Percentiles rank a stretch among this genome's conserved stretches.
Evolutionary conservation across 441 rosid species (phyloP).

Genomic region (Viola pubescens): DNA sequence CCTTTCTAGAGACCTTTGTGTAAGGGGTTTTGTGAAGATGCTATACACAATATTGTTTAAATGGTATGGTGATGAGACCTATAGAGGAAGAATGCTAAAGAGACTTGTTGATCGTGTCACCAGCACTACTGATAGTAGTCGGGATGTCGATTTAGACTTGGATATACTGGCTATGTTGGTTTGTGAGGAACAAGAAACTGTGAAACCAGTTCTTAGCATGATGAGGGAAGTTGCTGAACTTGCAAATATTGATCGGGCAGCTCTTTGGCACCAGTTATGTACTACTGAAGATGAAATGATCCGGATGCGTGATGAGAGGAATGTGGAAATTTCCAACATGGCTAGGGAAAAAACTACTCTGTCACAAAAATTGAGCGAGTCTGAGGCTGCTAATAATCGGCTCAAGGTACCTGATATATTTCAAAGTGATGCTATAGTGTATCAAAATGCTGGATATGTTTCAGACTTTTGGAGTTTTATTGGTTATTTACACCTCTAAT

Average conservation of each 20-base stretch:
- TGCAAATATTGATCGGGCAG: slow-evolving; percentile 90
- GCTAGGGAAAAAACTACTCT: slow-evolving; percentile 53
- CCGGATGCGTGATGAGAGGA: slow-evolving; percentile 61
- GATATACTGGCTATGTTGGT: slow-evolving; percentile 78
- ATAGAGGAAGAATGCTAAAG: slow-evolving; percentile 70
- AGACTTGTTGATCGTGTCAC: slow-evolving; percentile 84
- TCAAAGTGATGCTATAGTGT: slow-evolving; percentile 14
- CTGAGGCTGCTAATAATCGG: slow-evolving; percentile 62
- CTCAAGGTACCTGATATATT: slow-evolving; percentile 60
- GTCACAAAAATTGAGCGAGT: slow-evolving; percentile 65
- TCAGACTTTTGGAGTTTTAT: slow-evolving; percentile 8
- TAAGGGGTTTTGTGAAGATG: slow-evolving; percentile 80
- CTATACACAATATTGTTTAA: slow-evolving; percentile 76
- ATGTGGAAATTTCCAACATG: slow-evolving; percentile 59
- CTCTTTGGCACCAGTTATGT: slow-evolving; percentile 96
- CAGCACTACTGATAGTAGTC: slow-evolving; percentile 52
- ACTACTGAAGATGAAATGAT: slow-evolving; percentile 76
- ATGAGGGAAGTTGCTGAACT: slow-evolving; percentile 83
- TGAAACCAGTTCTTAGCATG: slow-evolving; percentile 73
- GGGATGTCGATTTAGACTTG: slow-evolving; percentile 63
- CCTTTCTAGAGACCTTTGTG: slow-evolving; percentile 61
- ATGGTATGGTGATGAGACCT: slow-evolving; percentile 80
- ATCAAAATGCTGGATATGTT: slow-evolving; percentile 7
- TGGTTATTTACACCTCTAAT: slow-evolving; percentile 20
- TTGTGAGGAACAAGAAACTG: slow-evolving; percentile 77